A percentile compares a stretch with the other conserved stretches of the same genome.
Conservation (phyloP, 1,284 basidiomycete species). For the Volvariella volvacea region DNA sequence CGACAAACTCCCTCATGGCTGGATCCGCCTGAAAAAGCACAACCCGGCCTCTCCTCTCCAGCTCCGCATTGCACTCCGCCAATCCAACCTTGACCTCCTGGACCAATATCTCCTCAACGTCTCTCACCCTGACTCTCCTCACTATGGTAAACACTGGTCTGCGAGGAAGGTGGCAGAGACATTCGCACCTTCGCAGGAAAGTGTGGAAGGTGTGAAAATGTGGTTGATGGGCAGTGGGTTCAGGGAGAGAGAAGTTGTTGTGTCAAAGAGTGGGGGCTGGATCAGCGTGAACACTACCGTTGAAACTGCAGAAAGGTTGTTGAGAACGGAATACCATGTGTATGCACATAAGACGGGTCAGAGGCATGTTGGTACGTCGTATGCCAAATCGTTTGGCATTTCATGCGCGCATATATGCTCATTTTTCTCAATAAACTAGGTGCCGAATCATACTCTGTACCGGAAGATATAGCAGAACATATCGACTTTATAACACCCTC, state of each 20-base stretch:
- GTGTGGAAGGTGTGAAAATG: slow-evolving; percentile 26
- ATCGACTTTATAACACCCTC: slow-evolving; percentile 43
- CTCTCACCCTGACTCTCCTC: slow-evolving; percentile 32
- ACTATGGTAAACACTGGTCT: slow-evolving; percentile 27
- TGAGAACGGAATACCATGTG: slow-evolving; percentile 39
- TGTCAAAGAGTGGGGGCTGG: slow-evolving; percentile 33
- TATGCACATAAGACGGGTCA: slow-evolving; percentile 32
- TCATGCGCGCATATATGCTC: background rate
- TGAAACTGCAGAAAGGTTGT: slow-evolving; percentile 35
- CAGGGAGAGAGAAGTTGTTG: slow-evolving; percentile 19
- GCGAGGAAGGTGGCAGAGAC: slow-evolving; percentile 18
- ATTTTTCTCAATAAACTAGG: slow-evolving; percentile 16
- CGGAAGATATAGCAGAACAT: slow-evolving; percentile 33
- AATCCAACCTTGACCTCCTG: slow-evolving; percentile 34
- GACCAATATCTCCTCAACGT: slow-evolving; percentile 37
- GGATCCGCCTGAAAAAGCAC: slow-evolving; percentile 26
- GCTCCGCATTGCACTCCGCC: slow-evolving; percentile 39
- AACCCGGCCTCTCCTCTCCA: slow-evolving; percentile 24
- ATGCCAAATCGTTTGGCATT: background rate
- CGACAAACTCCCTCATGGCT: slow-evolving; percentile 24
- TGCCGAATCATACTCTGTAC: slow-evolving; percentile 38
- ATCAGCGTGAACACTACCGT: slow-evolving; percentile 36
- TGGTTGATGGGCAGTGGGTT: slow-evolving; percentile 36
- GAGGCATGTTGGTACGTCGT: slow-evolving; percentile 26
- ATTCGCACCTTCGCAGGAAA: slow-evolving; percentile 25